Evolutionary conservation across 345 rosid genomes (phyloP).

Genomic region (Crucihimalaya himalaica): DNA sequence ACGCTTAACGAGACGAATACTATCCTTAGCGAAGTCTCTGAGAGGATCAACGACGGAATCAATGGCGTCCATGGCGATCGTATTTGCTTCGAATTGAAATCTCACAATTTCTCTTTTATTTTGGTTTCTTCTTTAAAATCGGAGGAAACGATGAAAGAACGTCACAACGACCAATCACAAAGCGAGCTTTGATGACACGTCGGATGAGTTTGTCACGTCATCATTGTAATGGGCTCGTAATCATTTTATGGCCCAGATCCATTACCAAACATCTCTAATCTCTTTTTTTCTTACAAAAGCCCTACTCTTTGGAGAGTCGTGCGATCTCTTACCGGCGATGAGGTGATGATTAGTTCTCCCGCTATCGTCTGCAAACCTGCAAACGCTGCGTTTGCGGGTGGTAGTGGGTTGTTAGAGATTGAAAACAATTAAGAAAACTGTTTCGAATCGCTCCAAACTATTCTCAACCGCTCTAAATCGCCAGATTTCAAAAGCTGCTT

Average conservation of each 20-base stretch:
- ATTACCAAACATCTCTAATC: not conserved
- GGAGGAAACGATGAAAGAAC: not conserved
- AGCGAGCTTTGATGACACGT: not conserved
- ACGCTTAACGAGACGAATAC: slow-evolving; percentile 75
- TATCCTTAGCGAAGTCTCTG: slow-evolving; percentile 78
- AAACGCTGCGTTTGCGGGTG: too few species aligned
- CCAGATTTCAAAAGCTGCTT: too few species aligned
- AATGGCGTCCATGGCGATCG: slow-evolving; percentile 62
- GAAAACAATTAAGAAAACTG: too few species aligned
- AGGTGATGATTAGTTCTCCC: too few species aligned
- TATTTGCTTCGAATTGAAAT: not conserved
- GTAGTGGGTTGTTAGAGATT: too few species aligned
- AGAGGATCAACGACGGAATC: slow-evolving; percentile 76
- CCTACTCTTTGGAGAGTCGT: too few species aligned
- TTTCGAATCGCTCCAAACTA: too few species aligned
- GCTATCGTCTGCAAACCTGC: too few species aligned
- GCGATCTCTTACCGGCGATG: too few species aligned
- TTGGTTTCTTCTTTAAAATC: not conserved
- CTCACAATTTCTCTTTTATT: not conserved
- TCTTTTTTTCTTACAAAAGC: too few species aligned
- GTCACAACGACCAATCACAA: slow-evolving; percentile 28
- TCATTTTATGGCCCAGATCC: not conserved
- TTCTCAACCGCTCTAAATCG: too few species aligned
- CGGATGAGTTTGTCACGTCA: slow-evolving; percentile 14
- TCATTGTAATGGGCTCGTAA: slow-evolving; percentile 2